Evolutionary conservation across 2,329 filamentous ascomycete species (phyloP), one percentile per base, ranked within the genome.

Genomic region (Ascocoryne sarcoides): DNA sequence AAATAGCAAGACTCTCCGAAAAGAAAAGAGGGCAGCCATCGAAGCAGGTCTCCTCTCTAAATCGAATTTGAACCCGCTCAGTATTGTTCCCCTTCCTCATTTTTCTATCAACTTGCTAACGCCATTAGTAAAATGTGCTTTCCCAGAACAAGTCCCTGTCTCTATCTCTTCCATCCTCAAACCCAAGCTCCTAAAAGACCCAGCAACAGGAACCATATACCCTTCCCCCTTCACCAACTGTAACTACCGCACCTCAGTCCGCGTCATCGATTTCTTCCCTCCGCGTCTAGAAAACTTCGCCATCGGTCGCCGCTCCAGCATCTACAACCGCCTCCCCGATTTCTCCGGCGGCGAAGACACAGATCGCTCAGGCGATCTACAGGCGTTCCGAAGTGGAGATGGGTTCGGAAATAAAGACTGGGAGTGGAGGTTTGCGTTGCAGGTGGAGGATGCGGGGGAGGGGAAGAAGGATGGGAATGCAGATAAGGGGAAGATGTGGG

Each of bases 341-440:
- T 52, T 53, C 37, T 55, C 49, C 21, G 52, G 55, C 32, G 32
- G 51, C 38, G 47, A 61, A 34, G 58, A 60, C 5, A 54, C 54
- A 7, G 48, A 55, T 40, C 17, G n/a, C 8, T 47, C 54, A 46
- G 48, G 47, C 21, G 44, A 51, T 26, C 39, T 47, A 34, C 32
- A 44, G 10, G 36, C 37, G 2, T 56, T 43, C 18, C 42, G 32
- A 14, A 43, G 31, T 18, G 53, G 51, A 5, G 48, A 51, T 28
- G 49, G 52, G 2, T 51, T 49, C 31, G 9, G 35, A 2, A 39
- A 49, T 21, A 51, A 50, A 23, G 46, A 42, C 5, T 95, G 86
- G 84, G 79, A 92, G 60, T 95, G 89, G 89, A 73, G 75, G 10
- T 95, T 95, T 61, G 76, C 75, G 16, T 69, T 96, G 17, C 69